These are phyloP conservation scores for Aschersonia sp. DNA, from an alignment of 2,329 filamentous ascomycete species.

Conservation along the genomic window DNA sequence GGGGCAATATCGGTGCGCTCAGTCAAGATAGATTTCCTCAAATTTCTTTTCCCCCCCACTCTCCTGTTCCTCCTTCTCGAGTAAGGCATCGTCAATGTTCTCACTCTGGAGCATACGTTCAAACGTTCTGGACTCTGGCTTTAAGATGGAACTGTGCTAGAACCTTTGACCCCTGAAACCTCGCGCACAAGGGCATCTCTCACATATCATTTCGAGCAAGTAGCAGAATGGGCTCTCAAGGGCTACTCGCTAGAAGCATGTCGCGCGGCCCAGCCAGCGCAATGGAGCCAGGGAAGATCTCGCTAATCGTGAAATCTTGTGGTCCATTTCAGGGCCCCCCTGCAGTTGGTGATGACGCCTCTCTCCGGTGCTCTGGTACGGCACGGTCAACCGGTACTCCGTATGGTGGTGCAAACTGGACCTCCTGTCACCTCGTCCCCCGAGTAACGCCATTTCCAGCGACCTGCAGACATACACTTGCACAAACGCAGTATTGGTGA, in stretches of 20 bases:
- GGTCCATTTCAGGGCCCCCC: not conserved
- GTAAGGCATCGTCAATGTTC: too few species aligned
- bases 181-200: not conserved
- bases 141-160: not conserved
- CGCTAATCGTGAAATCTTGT: constrained; percentile 7
- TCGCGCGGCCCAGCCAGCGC: not conserved
- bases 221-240: not conserved
- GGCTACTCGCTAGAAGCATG: not conserved
- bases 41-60: too few species aligned
- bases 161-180: not conserved
- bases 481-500: too few species aligned
- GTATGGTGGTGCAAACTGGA: not conserved
- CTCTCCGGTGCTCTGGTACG: not conserved
- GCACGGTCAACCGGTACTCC: not conserved
- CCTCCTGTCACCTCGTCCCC: not conserved
- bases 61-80: too few species aligned
- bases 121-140: too few species aligned
- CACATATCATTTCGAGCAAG: not conserved
- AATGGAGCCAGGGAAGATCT: constrained; percentile 6
- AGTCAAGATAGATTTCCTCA: too few species aligned
- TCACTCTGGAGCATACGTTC: too few species aligned
- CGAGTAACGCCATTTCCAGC: not conserved
- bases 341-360: not conserved
- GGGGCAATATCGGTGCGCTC: too few species aligned
- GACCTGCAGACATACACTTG: too few species aligned